Evolutionary conservation across 179 eudicot species (phyloP).

Genomic region (Corrigiola litoralis): DNA sequence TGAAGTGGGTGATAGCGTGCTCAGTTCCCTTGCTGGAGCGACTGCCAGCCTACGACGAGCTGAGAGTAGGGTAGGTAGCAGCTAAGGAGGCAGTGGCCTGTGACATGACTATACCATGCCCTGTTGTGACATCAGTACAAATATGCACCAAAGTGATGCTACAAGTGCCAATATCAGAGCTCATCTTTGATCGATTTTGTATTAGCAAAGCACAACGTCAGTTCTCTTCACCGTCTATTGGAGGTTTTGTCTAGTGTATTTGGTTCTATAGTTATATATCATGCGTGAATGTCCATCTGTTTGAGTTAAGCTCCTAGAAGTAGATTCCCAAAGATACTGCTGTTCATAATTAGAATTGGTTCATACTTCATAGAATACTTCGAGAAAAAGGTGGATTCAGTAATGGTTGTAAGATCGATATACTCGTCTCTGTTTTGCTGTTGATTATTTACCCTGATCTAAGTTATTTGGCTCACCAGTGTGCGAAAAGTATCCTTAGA

Average conservation of each 20-base stretch:
- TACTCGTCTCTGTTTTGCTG: neutral
- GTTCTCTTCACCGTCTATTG: neutral
- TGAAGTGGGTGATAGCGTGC: slow-evolving; percentile 37
- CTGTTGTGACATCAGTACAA: neutral
- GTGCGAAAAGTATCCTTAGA: too few relatives aligned
- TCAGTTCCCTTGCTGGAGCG: slow-evolving; percentile 37
- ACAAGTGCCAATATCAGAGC: neutral
- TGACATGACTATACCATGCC: neutral
- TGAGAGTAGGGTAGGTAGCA: slow-evolving; percentile 21
- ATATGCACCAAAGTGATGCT: neutral
- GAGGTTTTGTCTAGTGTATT: neutral
- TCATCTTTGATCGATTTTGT: neutral
- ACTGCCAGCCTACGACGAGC: slow-evolving; percentile 38
- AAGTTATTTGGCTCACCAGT: slow-evolving; percentile 2
- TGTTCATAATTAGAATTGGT: slow-evolving; percentile 16
- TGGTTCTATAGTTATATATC: neutral
- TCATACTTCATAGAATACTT: neutral
- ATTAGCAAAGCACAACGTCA: slow-evolving; percentile 2
- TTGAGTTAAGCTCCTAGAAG: neutral
- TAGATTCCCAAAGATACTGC: neutral
- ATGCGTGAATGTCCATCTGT: neutral
- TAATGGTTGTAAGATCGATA: neutral
- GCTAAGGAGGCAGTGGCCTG: slow-evolving; percentile 1
- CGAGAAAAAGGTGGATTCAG: neutral
- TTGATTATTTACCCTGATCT: slow-evolving; percentile 6